Conservation (phyloP, 2,329 filamentous ascomycete species). For the Cladophialophora yegresii region DNA sequence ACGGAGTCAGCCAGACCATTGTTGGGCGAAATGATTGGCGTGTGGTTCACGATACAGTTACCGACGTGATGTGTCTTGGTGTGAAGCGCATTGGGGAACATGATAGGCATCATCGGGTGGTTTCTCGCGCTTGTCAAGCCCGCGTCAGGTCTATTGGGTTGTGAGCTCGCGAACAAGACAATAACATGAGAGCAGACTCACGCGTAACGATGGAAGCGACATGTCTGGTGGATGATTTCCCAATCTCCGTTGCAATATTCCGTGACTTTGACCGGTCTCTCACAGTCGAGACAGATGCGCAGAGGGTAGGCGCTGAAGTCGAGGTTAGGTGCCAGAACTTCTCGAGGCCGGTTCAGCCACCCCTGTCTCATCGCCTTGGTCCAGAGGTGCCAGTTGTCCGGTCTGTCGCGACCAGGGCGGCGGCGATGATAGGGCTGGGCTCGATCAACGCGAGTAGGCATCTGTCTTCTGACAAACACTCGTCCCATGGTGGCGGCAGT, state of each 20-base stretch:
- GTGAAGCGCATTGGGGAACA: background rate
- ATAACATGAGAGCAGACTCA: background rate
- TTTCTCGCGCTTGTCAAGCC: background rate
- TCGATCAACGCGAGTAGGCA: background rate
- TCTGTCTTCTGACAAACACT: background rate
- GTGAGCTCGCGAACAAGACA: background rate
- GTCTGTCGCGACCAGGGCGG: background rate
- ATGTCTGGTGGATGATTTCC: background rate
- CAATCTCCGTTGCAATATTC: slow-evolving; percentile 10
- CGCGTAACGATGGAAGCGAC: background rate
- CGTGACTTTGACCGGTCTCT: background rate
- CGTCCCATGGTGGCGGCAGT: background rate
- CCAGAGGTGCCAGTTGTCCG: background rate
- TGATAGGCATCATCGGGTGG: background rate
- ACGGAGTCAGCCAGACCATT: background rate
- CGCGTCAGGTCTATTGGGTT: background rate
- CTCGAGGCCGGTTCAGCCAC: background rate
- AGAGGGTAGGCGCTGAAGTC: background rate
- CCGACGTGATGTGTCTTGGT: background rate
- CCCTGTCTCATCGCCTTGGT: background rate
- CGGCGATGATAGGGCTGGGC: background rate
- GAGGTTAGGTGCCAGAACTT: background rate
- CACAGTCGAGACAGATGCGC: background rate
- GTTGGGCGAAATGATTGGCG: background rate
- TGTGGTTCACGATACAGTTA: background rate